These are phyloP conservation scores for Vitis hybrid DNA, from an alignment of 177 flowering plant species.

Conservation along the genomic window DNA sequence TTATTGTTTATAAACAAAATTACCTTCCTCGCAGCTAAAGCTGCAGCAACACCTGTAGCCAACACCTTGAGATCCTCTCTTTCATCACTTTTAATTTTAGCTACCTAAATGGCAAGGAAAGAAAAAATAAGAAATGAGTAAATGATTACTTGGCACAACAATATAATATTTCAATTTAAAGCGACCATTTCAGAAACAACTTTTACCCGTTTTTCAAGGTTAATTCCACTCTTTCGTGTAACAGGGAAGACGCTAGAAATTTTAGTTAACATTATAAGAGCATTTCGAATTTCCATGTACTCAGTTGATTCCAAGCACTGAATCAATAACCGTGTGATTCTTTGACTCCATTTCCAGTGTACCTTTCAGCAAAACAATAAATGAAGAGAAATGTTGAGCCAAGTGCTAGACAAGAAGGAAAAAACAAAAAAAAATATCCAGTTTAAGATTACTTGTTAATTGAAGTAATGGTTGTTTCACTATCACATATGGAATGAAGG, in stretches of 20 bases:
- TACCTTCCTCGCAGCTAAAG: slow-evolving; percentile 93
- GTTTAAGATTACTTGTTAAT: too few species aligned
- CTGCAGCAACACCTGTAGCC: slow-evolving; percentile 98
- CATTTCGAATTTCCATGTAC: slow-evolving; percentile 98
- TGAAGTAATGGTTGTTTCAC: background rate
- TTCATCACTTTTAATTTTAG: slow-evolving; percentile 92
- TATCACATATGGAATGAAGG: background rate
- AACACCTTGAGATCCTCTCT: slow-evolving; percentile 97
- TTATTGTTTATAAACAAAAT: too few species aligned
- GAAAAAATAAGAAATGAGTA: background rate
- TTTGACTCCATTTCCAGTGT: slow-evolving; percentile 99
- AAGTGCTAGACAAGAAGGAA: background rate
- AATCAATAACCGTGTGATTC: slow-evolving; percentile 81
- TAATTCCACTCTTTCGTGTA: slow-evolving; percentile 89
- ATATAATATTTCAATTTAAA: background rate
- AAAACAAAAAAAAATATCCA: background rate
- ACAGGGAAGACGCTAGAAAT: slow-evolving; percentile 95
- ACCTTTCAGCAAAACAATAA: slow-evolving; percentile 50
- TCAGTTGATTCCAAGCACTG: slow-evolving; percentile 96
- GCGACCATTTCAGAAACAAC: background rate
- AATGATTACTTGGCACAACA: background rate
- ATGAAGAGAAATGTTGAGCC: slow-evolving; percentile 1
- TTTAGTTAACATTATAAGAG: slow-evolving; percentile 86
- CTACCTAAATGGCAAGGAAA: slow-evolving; percentile 51
- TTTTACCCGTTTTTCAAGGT: slow-evolving; percentile 93